These are phyloP conservation scores for Camptophora hylomeconis DNA, from an alignment of 2,329 filamentous ascomycete genomes.

Conservation along the genomic window DNA sequence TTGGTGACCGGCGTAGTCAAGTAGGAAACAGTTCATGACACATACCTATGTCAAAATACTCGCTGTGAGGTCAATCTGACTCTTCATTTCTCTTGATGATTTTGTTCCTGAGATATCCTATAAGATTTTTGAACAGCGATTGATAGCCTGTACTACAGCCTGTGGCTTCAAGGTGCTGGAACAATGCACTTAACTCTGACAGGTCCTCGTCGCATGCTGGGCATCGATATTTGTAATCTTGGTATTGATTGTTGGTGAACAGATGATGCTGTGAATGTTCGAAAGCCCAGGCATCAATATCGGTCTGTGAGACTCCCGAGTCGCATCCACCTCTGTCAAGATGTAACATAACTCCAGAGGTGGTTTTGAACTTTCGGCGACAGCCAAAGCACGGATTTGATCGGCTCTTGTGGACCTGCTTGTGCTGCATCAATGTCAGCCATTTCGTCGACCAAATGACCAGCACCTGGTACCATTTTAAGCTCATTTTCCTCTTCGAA, in stretches of 20 bases:
- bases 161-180: conserved; percentile 16
- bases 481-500: conserved; percentile 12
- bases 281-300: conserved; percentile 7
- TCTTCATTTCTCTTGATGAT: too few relatives aligned
- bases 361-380: conserved; percentile 12
- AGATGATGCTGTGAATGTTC: conserved; percentile 1
- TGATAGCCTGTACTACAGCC: conserved; percentile 4
- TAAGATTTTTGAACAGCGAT: too few relatives aligned
- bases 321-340: conserved; percentile 18
- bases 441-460: not conserved
- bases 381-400: conserved; percentile 14
- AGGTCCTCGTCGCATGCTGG: conserved; percentile 11
- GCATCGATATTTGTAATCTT: conserved; percentile 10
- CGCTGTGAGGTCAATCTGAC: too few relatives aligned
- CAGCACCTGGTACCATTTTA: conserved; percentile 9
- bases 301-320: conserved; percentile 3
- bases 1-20: too few relatives aligned
- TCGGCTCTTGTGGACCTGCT: conserved; percentile 11
- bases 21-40: too few relatives aligned
- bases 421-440: conserved; percentile 10
- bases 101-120: too few relatives aligned
- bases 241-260: conserved; percentile 1
- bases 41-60: too few relatives aligned
- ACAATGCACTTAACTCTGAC: conserved; percentile 11
- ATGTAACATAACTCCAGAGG: conserved; percentile 19